Base-by-base conservation (phyloP, 2,329 filamentous ascomycete genomes). In the Ceratocystis variospora region DNA sequence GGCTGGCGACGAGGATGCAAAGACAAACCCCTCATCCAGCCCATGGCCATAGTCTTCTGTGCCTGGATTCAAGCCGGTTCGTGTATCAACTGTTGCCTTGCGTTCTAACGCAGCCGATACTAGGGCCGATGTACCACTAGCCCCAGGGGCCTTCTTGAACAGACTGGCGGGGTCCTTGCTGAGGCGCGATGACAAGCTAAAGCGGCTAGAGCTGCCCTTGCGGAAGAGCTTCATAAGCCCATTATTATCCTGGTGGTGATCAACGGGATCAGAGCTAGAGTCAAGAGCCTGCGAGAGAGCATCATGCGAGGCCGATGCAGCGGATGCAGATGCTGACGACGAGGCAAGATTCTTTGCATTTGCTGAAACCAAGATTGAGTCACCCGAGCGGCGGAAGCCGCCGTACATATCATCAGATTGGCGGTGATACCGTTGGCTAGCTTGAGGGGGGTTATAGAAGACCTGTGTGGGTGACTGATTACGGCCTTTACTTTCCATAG, bases 201-300 rank as follows among this genome's bases (percentile, higher is more conserved):
- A 87, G 75, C 87, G 87, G 73, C 82, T 80, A 5, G 83, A 84
- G 72, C 83, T 86, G 62, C 84, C 82, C 75, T 87, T 87, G 41
- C 84, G 81, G 66, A 87, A 81, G 62, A 87, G 77, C 72, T 85
- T 82, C 72, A 80, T 77, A 70, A 86, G 76, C 22, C 53, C 48
- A 65, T 83, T 83, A 64, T 84, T 82, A 69, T 79, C 76, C 66
- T 84, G 77, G 71, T 81, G 82, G 37, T 73, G 68, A 44, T 74
- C 75, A 15, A 41, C 10, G 19, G 48, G 19, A 19, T 22, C 22
- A 2, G 74, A 71, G n/a, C 73, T 75, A 19, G 76, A 69, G 68
- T 86, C 84, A 15, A 86, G 74, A 25, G 76, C 78, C 45, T 84
- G 74, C 22, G 76, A 78, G 44, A 85, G 74, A 17, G 83, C 85